A percentile compares a stretch with the other conserved stretches of the same genome.
Evolutionary conservation across 371 early-diverging fungal genomes (phyloP).

Genomic region (Umbelopsis sp.): DNA sequence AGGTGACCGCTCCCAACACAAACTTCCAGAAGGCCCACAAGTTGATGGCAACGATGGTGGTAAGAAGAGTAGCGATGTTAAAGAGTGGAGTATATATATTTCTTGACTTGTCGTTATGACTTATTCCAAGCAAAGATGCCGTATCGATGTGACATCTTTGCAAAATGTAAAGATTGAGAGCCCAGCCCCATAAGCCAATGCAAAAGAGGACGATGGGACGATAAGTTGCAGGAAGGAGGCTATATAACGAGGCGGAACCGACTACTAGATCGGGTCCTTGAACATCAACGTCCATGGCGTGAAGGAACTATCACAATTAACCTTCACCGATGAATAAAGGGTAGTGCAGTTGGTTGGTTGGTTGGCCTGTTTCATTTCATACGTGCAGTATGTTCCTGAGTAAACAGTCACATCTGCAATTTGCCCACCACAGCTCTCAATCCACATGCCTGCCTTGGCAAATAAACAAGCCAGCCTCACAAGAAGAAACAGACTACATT

Average conservation of each 20-base stretch:
- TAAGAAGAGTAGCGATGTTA: slow-evolving; percentile 42
- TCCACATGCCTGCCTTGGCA: too few species aligned
- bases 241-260: slow-evolving; percentile 20
- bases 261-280: slow-evolving; percentile 22
- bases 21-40: slow-evolving; percentile 35
- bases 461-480: too few species aligned
- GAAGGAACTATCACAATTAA: slow-evolving; percentile 2
- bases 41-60: slow-evolving; percentile 37
- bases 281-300: slow-evolving; percentile 18
- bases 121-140: slow-evolving; percentile 54
- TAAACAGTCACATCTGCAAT: too few species aligned
- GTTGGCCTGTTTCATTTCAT: background rate
- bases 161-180: slow-evolving; percentile 70
- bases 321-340: background rate
- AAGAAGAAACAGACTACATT: too few species aligned
- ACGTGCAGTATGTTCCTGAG: too few species aligned
- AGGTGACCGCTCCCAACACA: slow-evolving; percentile 24
- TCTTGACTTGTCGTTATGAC: slow-evolving; percentile 39
- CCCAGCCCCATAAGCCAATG: slow-evolving; percentile 83
- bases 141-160: slow-evolving; percentile 63
- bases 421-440: too few species aligned
- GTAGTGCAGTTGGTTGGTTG: background rate
- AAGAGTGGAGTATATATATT: slow-evolving; percentile 48
- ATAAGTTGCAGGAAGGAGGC: slow-evolving; percentile 60
- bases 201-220: slow-evolving; percentile 71